phyloP scores from a whole-genome alignment of 176 grass and related monocot genomes.

The Otatea glauca region DNA sequence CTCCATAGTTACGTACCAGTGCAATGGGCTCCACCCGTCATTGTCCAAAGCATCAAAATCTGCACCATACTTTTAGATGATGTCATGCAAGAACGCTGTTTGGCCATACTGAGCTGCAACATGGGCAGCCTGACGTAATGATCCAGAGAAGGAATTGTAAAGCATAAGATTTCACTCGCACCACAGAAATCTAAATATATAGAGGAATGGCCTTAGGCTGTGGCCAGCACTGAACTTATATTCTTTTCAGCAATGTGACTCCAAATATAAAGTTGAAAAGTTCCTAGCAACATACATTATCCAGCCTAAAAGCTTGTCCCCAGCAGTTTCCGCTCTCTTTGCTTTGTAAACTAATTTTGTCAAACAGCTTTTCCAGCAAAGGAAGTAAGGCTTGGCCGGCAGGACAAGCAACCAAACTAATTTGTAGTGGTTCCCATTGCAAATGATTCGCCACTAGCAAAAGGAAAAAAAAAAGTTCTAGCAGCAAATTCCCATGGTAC shows the following conservation, averaged over 20 bases:
- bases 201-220: not conserved
- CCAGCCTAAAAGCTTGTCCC: not conserved
- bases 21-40: too few relatives aligned
- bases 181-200: slow-evolving; percentile 1
- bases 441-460: slow-evolving; percentile 13
- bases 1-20: too few relatives aligned
- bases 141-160: slow-evolving; percentile 43
- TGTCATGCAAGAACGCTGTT: too few relatives aligned
- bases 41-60: too few relatives aligned
- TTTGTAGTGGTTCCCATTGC: not conserved
- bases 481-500: not conserved
- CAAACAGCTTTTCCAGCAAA: not conserved
- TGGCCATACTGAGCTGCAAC: too few relatives aligned
- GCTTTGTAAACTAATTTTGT: not conserved
- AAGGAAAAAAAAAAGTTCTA: not conserved
- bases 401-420: not conserved
- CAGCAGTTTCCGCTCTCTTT: not conserved
- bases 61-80: too few relatives aligned
- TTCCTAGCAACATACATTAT: too few relatives aligned
- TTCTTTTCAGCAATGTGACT: not conserved
- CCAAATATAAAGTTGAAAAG: too few relatives aligned
- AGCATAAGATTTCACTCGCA: slow-evolving; percentile 6
- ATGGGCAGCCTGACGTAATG: slow-evolving; percentile 85
- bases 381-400: not conserved
- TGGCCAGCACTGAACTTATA: too few relatives aligned